A percentile compares a stretch with the other conserved stretches of the same genome.
Evolutionary conservation across 305 asterid species (phyloP).

Genomic region (Fraxinus floribunda): DNA sequence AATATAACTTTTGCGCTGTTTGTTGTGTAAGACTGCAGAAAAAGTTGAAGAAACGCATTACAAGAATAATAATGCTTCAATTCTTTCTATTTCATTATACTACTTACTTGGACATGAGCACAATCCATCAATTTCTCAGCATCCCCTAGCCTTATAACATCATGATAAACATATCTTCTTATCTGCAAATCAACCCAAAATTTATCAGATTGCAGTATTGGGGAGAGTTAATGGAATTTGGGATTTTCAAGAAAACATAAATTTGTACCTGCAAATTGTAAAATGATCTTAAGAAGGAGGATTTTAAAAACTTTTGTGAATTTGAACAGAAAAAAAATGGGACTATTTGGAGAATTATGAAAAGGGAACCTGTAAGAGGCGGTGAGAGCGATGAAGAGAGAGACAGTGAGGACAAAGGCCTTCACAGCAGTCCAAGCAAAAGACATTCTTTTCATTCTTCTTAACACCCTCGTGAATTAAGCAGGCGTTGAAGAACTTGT

Average conservation of each 20-base stretch:
- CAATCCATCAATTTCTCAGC: conserved; percentile 60
- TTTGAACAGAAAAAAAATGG: not conserved
- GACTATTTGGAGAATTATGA: not conserved
- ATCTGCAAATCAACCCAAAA: conserved; percentile 36
- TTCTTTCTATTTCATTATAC: not conserved
- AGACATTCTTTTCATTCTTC: conserved; percentile 69
- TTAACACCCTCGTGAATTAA: conserved; percentile 46
- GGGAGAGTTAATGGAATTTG: not conserved
- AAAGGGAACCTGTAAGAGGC: conserved; percentile 53
- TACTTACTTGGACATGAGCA: conserved; percentile 57
- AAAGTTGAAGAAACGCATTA: not conserved
- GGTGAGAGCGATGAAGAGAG: conserved; percentile 48
- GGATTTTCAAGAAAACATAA: not conserved
- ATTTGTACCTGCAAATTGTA: not conserved
- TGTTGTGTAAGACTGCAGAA: conserved; percentile 55
- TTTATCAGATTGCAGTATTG: not conserved
- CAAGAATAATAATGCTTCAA: not conserved
- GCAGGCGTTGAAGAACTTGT: conserved; percentile 68
- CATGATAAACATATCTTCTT: conserved; percentile 68
- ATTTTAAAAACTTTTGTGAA: not conserved
- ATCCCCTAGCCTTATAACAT: conserved; percentile 53
- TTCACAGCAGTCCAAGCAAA: conserved; percentile 67
- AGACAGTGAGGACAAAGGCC: conserved; percentile 68
- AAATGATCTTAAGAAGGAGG: not conserved
- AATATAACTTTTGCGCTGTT: conserved; percentile 80